Conservation (phyloP, 768 basidiomycete species). For the Mycena latifolia region DNA sequence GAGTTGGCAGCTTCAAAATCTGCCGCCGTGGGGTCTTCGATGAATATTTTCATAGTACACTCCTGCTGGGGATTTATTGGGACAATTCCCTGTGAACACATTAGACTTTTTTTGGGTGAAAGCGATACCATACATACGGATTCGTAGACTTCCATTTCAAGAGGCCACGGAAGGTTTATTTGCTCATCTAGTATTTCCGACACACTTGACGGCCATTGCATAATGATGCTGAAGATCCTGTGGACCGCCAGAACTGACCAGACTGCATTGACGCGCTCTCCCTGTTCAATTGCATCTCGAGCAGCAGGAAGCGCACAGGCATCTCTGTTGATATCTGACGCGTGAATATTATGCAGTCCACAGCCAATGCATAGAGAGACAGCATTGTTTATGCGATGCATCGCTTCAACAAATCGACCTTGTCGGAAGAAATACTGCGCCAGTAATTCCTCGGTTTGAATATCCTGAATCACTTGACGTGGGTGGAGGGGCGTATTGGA, state of each 20-base stretch:
- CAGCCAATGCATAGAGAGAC: slow-evolving; percentile 36
- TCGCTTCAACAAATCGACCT: slow-evolving; percentile 35
- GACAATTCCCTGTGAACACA: slow-evolving; percentile 34
- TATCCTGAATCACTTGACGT: slow-evolving; percentile 49
- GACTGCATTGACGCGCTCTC: slow-evolving; percentile 53
- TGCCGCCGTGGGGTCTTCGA: slow-evolving; percentile 26
- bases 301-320: slow-evolving; percentile 34
- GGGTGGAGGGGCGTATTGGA: slow-evolving; percentile 40
- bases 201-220: slow-evolving; percentile 46
- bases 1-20: slow-evolving; percentile 20
- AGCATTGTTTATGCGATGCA: slow-evolving; percentile 37
- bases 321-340: slow-evolving; percentile 1
- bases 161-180: slow-evolving; percentile 57
- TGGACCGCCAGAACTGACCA: slow-evolving; percentile 52
- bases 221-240: slow-evolving; percentile 45
- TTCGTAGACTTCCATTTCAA: slow-evolving; percentile 34
- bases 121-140: slow-evolving; percentile 27
- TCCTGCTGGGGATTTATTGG: slow-evolving; percentile 17
- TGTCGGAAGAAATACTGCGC: slow-evolving; percentile 37
- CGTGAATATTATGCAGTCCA: slow-evolving; percentile 29
- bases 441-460: slow-evolving; percentile 59
- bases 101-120: too few species aligned
- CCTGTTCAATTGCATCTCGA: slow-evolving; percentile 47
- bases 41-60: slow-evolving; percentile 30
- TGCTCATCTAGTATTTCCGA: slow-evolving; percentile 39